These are phyloP conservation scores for Beta lomatogona DNA, from an alignment of 179 eudicot genomes.

Conservation along the genomic window DNA sequence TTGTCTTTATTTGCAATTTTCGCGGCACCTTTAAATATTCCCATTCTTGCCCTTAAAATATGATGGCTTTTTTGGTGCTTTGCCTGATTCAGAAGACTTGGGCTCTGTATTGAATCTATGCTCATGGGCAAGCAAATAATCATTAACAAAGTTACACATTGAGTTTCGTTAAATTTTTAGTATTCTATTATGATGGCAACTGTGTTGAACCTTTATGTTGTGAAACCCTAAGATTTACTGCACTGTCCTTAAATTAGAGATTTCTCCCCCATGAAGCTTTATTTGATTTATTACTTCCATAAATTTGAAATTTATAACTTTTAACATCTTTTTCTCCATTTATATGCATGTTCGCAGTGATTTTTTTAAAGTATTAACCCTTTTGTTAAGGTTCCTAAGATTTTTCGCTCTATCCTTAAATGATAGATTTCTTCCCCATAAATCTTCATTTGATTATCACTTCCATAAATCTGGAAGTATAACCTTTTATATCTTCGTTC, in stretches of 20 bases:
- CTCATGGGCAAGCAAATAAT: not conserved
- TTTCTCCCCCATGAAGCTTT: slow-evolving; percentile 18
- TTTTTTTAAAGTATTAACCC: not conserved
- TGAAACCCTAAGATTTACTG: slow-evolving; percentile 16
- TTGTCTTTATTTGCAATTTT: slow-evolving; percentile 1
- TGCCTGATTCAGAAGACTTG: no score
- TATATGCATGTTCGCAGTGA: not conserved
- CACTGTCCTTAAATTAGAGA: not conserved
- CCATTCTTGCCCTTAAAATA: no score
- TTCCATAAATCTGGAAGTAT: slow-evolving; percentile 4
- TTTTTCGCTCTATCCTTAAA: not conserved
- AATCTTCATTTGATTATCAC: slow-evolving; percentile 19
- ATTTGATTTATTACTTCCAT: slow-evolving; percentile 13
- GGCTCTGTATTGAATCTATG: not conserved
- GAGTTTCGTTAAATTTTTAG: no score
- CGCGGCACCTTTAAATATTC: no score
- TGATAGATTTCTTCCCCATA: slow-evolving; percentile 1
- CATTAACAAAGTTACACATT: no score
- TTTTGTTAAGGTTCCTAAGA: not conserved
- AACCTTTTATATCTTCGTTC: slow-evolving; percentile 2
- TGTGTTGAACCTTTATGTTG: no score
- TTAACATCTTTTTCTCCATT: slow-evolving; percentile 1
- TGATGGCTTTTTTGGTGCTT: no score
- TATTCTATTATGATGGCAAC: no score
- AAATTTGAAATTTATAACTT: slow-evolving; percentile 2